Evolutionary conservation across 257 asterid species (phyloP).

Genomic region (Solanum medicagineum): DNA sequence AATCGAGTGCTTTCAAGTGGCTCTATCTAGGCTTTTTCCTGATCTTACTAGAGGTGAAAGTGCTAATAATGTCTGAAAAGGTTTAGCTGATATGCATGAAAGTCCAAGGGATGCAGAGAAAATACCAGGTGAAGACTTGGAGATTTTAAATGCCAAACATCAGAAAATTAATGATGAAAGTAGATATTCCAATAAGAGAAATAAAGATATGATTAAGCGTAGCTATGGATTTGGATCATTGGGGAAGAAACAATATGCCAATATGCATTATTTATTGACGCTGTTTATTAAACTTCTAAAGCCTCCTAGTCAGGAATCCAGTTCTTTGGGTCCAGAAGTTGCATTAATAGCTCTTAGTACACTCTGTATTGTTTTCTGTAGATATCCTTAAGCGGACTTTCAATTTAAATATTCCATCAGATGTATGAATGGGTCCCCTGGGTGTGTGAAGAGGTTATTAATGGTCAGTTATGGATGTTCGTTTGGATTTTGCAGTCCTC

Average conservation of each 20-base stretch:
- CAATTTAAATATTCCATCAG: constrained; percentile 38
- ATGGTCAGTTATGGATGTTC: constrained; percentile 1
- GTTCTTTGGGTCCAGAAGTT: constrained; percentile 35
- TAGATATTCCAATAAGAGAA: constrained; percentile 11
- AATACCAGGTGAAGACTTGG: constrained; percentile 38
- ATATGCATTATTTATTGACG: constrained; percentile 38
- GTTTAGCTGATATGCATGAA: constrained; percentile 13
- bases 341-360: constrained; percentile 59
- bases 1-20: constrained; percentile 64
- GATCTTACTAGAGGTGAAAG: constrained; percentile 29
- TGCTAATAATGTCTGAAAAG: constrained; percentile 11
- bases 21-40: constrained; percentile 54
- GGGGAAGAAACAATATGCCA: constrained; percentile 53
- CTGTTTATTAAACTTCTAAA: constrained; percentile 47
- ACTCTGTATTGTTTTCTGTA: constrained; percentile 61
- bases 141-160: constrained; percentile 41
- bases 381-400: constrained; percentile 44
- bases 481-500: neutral
- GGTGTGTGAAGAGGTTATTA: constrained; percentile 64
- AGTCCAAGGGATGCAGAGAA: constrained; percentile 42
- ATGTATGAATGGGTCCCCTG: constrained; percentile 69
- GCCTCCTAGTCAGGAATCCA: constrained; percentile 47
- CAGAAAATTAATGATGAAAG: constrained; percentile 29
- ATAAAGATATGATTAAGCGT: constrained; percentile 18
- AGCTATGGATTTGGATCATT: constrained; percentile 13